Evolutionary conservation across 495 filamentous ascomycete species (phyloP), one percentile per base, ranked within the genome.

Genomic region (Xeromyces bisporus): DNA sequence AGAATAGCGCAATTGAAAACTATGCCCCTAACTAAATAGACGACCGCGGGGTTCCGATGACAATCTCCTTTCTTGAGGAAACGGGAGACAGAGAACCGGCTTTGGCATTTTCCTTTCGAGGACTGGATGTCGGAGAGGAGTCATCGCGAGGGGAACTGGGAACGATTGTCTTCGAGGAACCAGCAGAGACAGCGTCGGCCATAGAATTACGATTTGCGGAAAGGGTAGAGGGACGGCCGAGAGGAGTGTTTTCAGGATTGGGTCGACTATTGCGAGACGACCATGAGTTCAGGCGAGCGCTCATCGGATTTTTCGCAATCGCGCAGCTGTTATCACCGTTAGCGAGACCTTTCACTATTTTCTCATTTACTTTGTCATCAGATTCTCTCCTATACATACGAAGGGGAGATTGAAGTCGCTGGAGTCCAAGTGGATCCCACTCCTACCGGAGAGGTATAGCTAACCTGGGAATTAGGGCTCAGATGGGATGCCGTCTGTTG

Each of bases 401-500:
- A 51, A 31, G 62, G 60, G 11, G 60, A 65, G 18, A 65, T 58
- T 1, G 62, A 60, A n/a, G 61, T 60, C 15, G 58, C 58, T 6
- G 61, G 62, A 25, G 62, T 66, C 51, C 56, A 66, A 35, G 52
- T 48, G 15, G 53, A 39, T 33, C 50, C 53, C 13, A 54, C 38
- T 15, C 50, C 56, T n/a, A 43, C 47, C 18, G 58, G 55, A 28
- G 58, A 64, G 12, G 45, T 44, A 26, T 53, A 53, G 39, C 55
- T 64, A 20, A 48, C 41, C 41, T 60, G 57, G 9, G 60, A 63
- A 17, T 42, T 47, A 12, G 59, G 55, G 25, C 58, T 60, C 26
- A 56, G 36, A 33, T 58, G 52, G 15, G 47, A 46, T 15, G 34
- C 32, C 5, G 38, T 36, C 30, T 53, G 56, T 24, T 47, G 42